Evolutionary conservation across 345 rosid species (phyloP).

Genomic region (Kandelia obovata): DNA sequence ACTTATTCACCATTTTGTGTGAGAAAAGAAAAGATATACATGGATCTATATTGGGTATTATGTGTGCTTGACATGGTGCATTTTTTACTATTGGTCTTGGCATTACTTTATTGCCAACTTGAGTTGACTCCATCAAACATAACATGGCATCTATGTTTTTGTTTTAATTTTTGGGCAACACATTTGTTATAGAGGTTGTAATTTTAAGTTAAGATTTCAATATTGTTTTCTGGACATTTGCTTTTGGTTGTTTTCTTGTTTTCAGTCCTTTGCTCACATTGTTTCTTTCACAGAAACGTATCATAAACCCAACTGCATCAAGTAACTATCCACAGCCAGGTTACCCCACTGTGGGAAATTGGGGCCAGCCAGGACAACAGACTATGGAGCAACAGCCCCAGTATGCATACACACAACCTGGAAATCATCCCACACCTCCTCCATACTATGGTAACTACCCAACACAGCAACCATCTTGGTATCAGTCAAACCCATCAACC

Average conservation of each 20-base stretch:
- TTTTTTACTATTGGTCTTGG: neutral
- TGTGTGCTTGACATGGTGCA: no score
- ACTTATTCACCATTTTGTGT: no score
- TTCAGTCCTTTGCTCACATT: neutral
- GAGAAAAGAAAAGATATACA: no score
- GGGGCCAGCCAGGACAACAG: constrained; percentile 19
- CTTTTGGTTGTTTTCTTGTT: neutral
- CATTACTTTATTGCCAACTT: constrained; percentile 1
- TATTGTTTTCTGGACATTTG: neutral
- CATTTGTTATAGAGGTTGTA: neutral
- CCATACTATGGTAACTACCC: constrained; percentile 17
- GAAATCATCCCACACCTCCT: constrained; percentile 7
- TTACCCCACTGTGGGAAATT: constrained; percentile 11
- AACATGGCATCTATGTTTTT: no score
- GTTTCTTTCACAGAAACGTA: constrained; percentile 20
- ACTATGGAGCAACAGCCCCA: constrained; percentile 21
- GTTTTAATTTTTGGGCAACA: no score
- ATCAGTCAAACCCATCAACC: constrained; percentile 17
- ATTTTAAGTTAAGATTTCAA: neutral
- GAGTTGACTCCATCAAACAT: neutral
- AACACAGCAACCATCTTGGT: constrained; percentile 18
- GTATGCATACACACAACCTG: constrained; percentile 23
- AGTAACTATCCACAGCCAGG: constrained; percentile 15
- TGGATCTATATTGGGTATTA: no score
- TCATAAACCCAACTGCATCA: constrained; percentile 12